phyloP scores from a whole-genome alignment of 2,329 filamentous ascomycete genomes.

The Furcasterigmium furcatum region DNA sequence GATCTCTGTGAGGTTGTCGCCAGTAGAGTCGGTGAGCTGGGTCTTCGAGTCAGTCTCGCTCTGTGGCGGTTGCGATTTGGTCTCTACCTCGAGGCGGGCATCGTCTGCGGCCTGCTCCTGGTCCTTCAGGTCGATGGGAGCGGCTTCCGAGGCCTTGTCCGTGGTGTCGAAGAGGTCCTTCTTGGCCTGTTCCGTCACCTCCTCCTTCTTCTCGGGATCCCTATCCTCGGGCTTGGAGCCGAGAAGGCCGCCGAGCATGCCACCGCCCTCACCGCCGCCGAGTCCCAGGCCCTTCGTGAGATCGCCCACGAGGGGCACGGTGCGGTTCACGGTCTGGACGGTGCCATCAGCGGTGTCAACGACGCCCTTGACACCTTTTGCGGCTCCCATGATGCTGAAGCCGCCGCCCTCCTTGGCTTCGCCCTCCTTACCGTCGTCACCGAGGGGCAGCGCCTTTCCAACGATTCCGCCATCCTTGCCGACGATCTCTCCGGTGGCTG shows the following conservation, averaged over 20 bases:
- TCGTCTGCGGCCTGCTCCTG: conserved; percentile 6
- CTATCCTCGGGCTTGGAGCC: conserved; percentile 6
- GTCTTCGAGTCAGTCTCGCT: conserved; percentile 5
- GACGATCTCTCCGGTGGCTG: conserved; percentile 28
- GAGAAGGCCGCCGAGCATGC: conserved; percentile 10
- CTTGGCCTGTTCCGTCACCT: conserved; percentile 11
- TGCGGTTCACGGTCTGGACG: conserved; percentile 18
- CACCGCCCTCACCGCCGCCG: conserved; percentile 7
- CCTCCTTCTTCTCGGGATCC: conserved; percentile 7
- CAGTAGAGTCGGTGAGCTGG: background rate
- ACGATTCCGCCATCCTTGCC: conserved; percentile 34
- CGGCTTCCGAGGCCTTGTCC: conserved; percentile 11
- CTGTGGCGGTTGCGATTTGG: conserved; percentile 6
- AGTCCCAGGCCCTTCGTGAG: conserved; percentile 13
- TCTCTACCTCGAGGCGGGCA: conserved; percentile 7
- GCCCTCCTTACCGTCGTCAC: conserved; percentile 23
- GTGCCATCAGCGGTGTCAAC: conserved; percentile 14
- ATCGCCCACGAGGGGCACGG: conserved; percentile 11
- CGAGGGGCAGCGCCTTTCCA: conserved; percentile 33
- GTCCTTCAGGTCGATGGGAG: conserved; percentile 12
- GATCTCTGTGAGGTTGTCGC: conserved; percentile 1
- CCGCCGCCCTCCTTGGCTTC: conserved; percentile 33
- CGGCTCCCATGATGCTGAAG: conserved; percentile 24
- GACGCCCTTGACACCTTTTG: conserved; percentile 18
- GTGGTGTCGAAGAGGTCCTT: conserved; percentile 9